Evolutionary conservation across 176 grass and related monocot genomes (phyloP).

Genomic region (Pharus latifolius): DNA sequence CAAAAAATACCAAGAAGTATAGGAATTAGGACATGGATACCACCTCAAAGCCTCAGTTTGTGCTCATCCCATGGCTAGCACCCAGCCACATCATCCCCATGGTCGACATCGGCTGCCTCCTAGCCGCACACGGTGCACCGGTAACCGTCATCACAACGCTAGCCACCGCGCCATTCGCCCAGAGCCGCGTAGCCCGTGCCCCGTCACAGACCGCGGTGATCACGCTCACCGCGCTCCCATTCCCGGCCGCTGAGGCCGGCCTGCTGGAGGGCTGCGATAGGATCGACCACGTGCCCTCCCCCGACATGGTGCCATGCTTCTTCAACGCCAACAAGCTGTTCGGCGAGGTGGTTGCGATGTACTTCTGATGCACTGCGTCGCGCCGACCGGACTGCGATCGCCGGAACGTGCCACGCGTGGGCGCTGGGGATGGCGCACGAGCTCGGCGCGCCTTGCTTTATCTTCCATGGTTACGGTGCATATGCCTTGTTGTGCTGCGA

Average conservation of each 20-base stretch:
- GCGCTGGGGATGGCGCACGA: slow-evolving; percentile 17
- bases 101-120: slow-evolving; percentile 50
- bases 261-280: slow-evolving; percentile 45
- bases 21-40: slow-evolving; percentile 3
- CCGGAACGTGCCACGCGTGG: slow-evolving; percentile 46
- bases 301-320: slow-evolving; percentile 15
- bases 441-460: slow-evolving; percentile 44
- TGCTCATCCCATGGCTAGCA: slow-evolving; percentile 51
- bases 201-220: neutral
- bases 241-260: slow-evolving; percentile 28
- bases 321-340: slow-evolving; percentile 28
- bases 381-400: slow-evolving; percentile 30
- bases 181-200: slow-evolving; percentile 19
- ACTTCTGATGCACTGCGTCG: neutral
- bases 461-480: slow-evolving; percentile 63
- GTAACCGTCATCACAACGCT: slow-evolving; percentile 56
- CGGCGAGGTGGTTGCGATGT: slow-evolving; percentile 13
- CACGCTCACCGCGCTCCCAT: slow-evolving; percentile 36
- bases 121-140: slow-evolving; percentile 28
- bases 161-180: slow-evolving; percentile 23
- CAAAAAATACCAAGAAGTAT: neutral
- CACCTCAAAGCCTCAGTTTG: slow-evolving; percentile 26
- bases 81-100: slow-evolving; percentile 45
- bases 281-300: slow-evolving; percentile 25
- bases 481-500: slow-evolving; percentile 42